Evolutionary conservation across 331 rosid species (phyloP), one percentile per base, ranked within the genome.

Genomic region (Rhamnella rubrinervis): DNA sequence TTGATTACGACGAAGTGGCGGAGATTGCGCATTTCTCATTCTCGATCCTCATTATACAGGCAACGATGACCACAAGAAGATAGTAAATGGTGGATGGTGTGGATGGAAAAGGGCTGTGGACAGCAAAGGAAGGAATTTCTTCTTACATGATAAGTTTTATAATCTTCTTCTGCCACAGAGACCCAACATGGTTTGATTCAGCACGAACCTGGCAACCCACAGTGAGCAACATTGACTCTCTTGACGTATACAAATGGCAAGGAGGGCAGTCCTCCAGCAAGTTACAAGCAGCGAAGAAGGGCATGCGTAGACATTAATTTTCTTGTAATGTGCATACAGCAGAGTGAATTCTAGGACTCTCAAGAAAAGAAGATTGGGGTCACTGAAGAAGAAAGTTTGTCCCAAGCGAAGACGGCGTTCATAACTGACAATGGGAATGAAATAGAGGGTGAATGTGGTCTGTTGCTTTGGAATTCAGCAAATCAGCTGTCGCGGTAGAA

Each of bases 11-110:
- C 40, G 98, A 93, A 72, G 87, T 82, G 64, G 75, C 28, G 98
- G 98, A 70, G 98, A 93, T 75, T 88, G 95, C 9, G 98, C 95
- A 0, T 93, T 91, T 75, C 87, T 93, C 64, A 93, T 91, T 52
- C 96, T 93, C 23, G 98, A 93, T 88, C 98, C 98, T 28, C 98
- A 93, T 80, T 93, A 91, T 60, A 91, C 98, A 0, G 98, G 97
- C 47, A 59, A 69, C 4, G 98, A 93, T 40, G 97, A 93, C 35
- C 68, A 70, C 78, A 93, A 88, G 85, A 93, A 93, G 71, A 87
- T 93, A 59, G 76, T 81, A 26, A 87, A 72, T 19, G 96, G 95
- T 3, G 97, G 98, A 37, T 93, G 98, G 98, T 88, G 96, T 81
- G 97, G 92, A 23, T 93, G 98, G 98, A 93, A 93, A 80, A 91